Evolutionary conservation across 305 asterid species (phyloP).

Genomic region (Solanum hybrid): DNA sequence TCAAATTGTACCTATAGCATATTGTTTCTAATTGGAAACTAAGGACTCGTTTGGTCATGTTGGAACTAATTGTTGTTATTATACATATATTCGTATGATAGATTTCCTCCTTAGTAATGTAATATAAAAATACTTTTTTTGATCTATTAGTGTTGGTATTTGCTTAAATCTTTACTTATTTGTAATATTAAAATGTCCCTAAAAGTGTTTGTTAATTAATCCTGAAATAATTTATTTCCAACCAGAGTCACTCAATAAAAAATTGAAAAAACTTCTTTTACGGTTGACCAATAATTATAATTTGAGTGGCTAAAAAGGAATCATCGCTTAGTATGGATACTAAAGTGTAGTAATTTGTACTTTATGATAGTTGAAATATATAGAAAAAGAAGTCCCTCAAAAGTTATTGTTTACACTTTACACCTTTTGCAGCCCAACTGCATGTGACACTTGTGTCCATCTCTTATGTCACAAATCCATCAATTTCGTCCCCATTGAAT

Average conservation of each 20-base stretch:
- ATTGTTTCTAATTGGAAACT: neutral
- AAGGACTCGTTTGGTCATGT: neutral
- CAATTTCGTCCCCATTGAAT: neutral
- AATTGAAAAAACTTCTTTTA: neutral
- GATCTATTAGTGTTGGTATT: neutral
- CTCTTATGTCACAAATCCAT: neutral
- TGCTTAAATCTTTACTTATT: too few species aligned
- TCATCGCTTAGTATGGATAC: neutral
- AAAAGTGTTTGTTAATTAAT: neutral
- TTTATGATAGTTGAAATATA: neutral
- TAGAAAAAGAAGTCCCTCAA: neutral
- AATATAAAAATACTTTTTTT: neutral
- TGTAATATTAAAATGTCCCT: neutral
- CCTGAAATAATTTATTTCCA: too few species aligned
- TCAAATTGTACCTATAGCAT: neutral
- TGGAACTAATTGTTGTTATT: neutral
- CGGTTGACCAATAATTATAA: neutral
- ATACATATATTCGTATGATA: neutral
- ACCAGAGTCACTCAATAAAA: neutral
- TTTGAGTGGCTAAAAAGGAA: neutral
- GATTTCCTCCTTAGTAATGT: neutral
- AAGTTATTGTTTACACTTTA: neutral
- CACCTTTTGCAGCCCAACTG: neutral
- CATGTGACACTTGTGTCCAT: neutral
- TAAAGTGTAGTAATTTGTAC: neutral